Base-by-base conservation (phyloP, 1,139 yeast species). In the Pichia sp. region DNA sequence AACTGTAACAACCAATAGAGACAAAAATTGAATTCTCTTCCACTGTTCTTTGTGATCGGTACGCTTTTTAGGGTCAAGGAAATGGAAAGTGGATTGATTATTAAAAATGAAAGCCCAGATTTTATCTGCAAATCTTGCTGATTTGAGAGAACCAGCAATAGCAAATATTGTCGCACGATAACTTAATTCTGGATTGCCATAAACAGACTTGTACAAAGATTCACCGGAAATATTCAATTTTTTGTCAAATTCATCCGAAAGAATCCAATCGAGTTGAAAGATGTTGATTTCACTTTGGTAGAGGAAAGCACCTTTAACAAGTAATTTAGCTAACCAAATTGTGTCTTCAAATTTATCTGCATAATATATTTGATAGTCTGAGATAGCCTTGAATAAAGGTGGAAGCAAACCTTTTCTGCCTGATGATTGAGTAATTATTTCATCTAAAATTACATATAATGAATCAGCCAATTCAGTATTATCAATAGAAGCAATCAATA, bases 391-490 rank as follows among this genome's bases (percentile, higher is more conserved):
- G 3, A 85, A 71, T 24, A 88, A 63, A 0, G 73, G 59, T 0
- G 96, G 92, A 26, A 87, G 66, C 15, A 89, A 66, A 13, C 85
- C 73, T 56, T 95, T 76, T 64, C 96, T 76, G 0, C 86, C 82
- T 47, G 65, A 71, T 1, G 94, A 68, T 48, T 74, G 72, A 1
- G 66, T 59, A 51, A 84, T 67, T 2, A 82, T 69, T 0, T 77
- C 71, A 4, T 58, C 47, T 7, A 77, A 69, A 47, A 80, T 72
- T 4, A 56, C 59, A 3, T 58, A 57, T 3, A 85, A 55, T 0
- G 61, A 52, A 3, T 53, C 55, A 1, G 66, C 61, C 3, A 70
- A 41, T 0, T 49, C 50, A 0, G 59, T 61, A 45, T 68, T 61
- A 8, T 66, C 59, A 23, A 56, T 56, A 1, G 69, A 58, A 16